These are phyloP conservation scores for Sarocladium kiliense DNA, from an alignment of 2,329 filamentous ascomycete species.

Conservation along the genomic window DNA sequence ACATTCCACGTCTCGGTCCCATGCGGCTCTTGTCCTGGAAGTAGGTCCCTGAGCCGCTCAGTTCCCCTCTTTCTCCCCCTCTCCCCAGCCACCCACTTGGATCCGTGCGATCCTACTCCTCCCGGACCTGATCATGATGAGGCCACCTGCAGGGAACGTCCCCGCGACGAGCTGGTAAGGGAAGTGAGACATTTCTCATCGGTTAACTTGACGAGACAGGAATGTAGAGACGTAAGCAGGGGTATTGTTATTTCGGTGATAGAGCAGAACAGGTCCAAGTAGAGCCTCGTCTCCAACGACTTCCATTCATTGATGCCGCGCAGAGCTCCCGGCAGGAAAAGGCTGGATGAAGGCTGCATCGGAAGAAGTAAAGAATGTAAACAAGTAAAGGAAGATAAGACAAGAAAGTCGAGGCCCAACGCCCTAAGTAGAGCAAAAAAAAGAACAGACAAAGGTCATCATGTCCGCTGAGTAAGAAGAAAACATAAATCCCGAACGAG, in stretches of 20 bases:
- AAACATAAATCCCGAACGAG: not conserved
- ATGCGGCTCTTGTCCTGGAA: not conserved
- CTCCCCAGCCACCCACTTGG: too few relatives aligned
- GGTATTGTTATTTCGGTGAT: not conserved
- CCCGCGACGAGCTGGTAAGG: too few relatives aligned
- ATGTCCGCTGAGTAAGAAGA: not conserved
- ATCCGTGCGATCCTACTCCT: too few relatives aligned
- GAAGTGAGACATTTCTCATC: too few relatives aligned
- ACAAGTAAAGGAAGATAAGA: not conserved
- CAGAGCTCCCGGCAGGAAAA: not conserved
- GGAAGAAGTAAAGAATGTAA: slow-evolving; percentile 12
- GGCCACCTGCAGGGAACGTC: too few relatives aligned
- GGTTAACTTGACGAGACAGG: not conserved
- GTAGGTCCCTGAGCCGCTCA: too few relatives aligned
- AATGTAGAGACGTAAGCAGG: not conserved
- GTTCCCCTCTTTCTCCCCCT: too few relatives aligned
- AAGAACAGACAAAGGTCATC: not conserved
- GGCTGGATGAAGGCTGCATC: not conserved
- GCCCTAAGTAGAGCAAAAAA: not conserved
- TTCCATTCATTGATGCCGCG: too few relatives aligned
- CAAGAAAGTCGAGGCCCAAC: not conserved
- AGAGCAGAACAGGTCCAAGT: not conserved
- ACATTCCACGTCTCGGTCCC: too few relatives aligned
- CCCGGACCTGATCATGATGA: too few relatives aligned
- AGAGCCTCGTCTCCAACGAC: too few relatives aligned